These are phyloP conservation scores for Limonomyces culmigenus DNA, from an alignment of 1,284 basidiomycete species.

Conservation along the genomic window DNA sequence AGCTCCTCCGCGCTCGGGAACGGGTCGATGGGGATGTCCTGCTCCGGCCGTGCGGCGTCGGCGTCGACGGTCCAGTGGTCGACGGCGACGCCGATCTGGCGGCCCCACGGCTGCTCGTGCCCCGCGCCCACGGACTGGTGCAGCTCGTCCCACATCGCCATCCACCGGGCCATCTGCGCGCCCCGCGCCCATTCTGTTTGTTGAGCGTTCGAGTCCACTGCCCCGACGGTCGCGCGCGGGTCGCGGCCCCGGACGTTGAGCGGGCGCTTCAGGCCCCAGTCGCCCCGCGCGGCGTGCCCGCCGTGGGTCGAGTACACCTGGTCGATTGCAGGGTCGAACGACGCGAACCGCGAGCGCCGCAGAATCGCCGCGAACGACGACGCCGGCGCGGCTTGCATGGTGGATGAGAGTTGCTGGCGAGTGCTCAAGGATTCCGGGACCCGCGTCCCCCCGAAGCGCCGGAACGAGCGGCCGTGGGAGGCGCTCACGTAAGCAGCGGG, in stretches of 20 bases:
- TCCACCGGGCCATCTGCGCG: slow-evolving; percentile 42
- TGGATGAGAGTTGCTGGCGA: no score
- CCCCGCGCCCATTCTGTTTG: slow-evolving; percentile 62
- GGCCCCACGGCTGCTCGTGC: slow-evolving; percentile 17
- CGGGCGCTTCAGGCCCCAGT: slow-evolving; percentile 68
- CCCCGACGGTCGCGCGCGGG: slow-evolving; percentile 37
- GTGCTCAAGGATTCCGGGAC: background rate
- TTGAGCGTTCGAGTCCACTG: slow-evolving; percentile 50
- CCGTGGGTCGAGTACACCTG: slow-evolving; percentile 56
- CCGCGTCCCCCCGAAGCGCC: background rate
- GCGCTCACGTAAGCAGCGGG: no score
- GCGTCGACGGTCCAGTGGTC: slow-evolving; percentile 28
- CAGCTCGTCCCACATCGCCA: slow-evolving; percentile 35
- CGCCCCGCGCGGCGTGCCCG: slow-evolving; percentile 51
- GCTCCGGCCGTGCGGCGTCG: slow-evolving; percentile 19
- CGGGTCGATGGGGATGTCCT: background rate
- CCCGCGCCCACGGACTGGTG: slow-evolving; percentile 2
- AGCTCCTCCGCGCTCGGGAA: background rate
- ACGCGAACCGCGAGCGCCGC: slow-evolving; percentile 59
- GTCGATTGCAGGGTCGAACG: slow-evolving; percentile 53
- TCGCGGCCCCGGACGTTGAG: slow-evolving; percentile 40
- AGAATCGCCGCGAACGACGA: slow-evolving; percentile 59
- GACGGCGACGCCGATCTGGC: slow-evolving; percentile 16
- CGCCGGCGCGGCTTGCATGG: slow-evolving; percentile 20
- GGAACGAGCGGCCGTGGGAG: background rate